Evolutionary conservation across 2,329 filamentous ascomycete species (phyloP), one percentile per base, ranked within the genome.

Genomic region (Microcera coccophila): DNA sequence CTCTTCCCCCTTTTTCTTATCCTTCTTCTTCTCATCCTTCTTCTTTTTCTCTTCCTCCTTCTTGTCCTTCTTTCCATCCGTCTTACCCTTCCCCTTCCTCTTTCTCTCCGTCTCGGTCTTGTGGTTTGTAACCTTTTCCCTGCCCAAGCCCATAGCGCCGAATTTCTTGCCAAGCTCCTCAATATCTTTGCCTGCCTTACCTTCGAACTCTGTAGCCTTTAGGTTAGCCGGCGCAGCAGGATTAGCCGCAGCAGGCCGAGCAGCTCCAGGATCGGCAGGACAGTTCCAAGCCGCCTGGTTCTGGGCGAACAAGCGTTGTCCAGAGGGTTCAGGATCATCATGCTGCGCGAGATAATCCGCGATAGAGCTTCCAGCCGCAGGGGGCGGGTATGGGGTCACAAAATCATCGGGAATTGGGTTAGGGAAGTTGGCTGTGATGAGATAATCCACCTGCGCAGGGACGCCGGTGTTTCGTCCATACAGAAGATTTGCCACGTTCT

Each of bases 401-500:
- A 47, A 47, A 8, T 21, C n/a, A 5, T 19, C 37, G 9, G 24
- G 24, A 26, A 43, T 37, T 5, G 17, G 10, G 8, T 18, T 12
- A 20, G 33, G 33, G 33, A 35, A 35, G 16, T 5, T 19, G 8
- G 11, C n/a, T 5, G 33, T 18, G 9, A 35, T 20, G 8, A 35
- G 33, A 9, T 20, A 8, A 15, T 39, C 8, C 26, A 38, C 32
- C 3, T 21, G 11, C 4, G 18, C 19, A 19, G 20, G 16, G 10
- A n/a, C n/a, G 17, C 22, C 33, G 11, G 17, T 28, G 18, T 20
- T 35, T 18, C 10, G 32, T 20, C 45, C 38, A 32, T 48, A 42
- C 4, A 48, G 15, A 15, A 39, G 39, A 10, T 26, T 37, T 17
- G 41, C 45, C 8, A 45, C 39, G 4, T 29, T 16, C 45, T 47